A percentile compares a stretch with the other conserved stretches of the same genome.
Evolutionary conservation across 2,329 filamentous ascomycete genomes (phyloP).

Genomic region (Alternaria incomplexa): DNA sequence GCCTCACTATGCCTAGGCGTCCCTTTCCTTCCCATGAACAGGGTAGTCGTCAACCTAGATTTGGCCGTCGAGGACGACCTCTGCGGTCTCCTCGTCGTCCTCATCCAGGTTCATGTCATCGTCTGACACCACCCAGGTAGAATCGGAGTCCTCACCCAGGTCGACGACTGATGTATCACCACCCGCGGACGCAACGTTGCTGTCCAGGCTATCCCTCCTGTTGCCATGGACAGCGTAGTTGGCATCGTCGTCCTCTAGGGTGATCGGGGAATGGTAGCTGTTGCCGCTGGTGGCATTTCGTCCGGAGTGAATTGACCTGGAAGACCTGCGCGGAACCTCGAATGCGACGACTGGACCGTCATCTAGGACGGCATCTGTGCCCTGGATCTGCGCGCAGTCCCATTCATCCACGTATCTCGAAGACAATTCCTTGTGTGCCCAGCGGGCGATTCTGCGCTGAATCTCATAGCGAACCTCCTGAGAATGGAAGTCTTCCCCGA

Average conservation of each 20-base stretch:
- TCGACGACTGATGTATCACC: background rate
- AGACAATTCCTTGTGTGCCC: background rate
- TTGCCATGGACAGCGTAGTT: background rate
- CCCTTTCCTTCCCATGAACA: background rate
- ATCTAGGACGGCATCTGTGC: background rate
- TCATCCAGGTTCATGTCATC: background rate
- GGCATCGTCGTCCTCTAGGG: background rate
- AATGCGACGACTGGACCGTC: background rate
- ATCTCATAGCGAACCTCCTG: slow-evolving; percentile 3
- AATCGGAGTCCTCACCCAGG: background rate
- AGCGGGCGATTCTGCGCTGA: slow-evolving; percentile 4
- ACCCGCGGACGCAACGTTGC: background rate
- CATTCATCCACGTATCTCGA: background rate
- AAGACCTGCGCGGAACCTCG: background rate
- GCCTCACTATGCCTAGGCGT: background rate
- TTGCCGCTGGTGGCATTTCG: background rate
- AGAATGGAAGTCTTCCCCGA: slow-evolving; percentile 6
- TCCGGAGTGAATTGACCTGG: background rate
- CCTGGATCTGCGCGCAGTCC: background rate
- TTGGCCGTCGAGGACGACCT: background rate
- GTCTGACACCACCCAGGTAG: background rate
- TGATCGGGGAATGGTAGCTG: background rate
- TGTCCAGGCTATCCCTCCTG: background rate
- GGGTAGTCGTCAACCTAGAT: background rate
- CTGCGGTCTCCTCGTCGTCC: background rate